These are phyloP conservation scores for Phytopythium oedochilum DNA, from an alignment of 352 stramenopile genomes.

Conservation along the genomic window DNA sequence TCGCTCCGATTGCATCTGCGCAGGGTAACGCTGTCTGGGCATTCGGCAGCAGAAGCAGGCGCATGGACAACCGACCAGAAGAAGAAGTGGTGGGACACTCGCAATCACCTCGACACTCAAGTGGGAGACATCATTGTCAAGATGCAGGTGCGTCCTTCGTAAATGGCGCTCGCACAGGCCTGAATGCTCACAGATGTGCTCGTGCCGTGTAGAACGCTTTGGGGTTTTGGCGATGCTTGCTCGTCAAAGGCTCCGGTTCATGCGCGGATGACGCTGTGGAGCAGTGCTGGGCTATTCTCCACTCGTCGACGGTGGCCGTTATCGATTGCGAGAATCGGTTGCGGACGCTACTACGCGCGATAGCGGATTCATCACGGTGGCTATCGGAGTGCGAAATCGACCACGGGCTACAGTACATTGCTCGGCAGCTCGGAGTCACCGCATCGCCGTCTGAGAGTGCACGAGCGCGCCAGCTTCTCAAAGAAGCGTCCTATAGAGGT, in stretches of 20 bases:
- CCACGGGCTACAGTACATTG: constrained; percentile 34
- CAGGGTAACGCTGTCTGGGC: constrained; percentile 56
- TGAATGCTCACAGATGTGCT: background rate
- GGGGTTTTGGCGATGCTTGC: constrained; percentile 55
- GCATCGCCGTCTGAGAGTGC: constrained; percentile 10
- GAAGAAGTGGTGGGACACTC: constrained; percentile 73
- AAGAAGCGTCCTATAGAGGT: background rate
- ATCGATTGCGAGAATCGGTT: constrained; percentile 17
- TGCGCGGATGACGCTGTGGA: constrained; percentile 7
- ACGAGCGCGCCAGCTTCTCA: background rate
- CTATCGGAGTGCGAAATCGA: constrained; percentile 38
- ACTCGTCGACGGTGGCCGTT: background rate
- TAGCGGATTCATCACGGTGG: constrained; percentile 21
- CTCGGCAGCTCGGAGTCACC: constrained; percentile 17
- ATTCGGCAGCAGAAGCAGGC: constrained; percentile 45
- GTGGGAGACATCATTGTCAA: constrained; percentile 31
- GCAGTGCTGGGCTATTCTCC: constrained; percentile 32
- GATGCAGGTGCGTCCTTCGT: constrained; percentile 41
- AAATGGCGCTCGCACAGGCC: background rate
- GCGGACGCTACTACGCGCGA: constrained; percentile 25
- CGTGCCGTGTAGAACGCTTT: constrained; percentile 24
- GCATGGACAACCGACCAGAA: constrained; percentile 58
- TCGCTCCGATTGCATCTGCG: background rate
- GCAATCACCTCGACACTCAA: constrained; percentile 47
- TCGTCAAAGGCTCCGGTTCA: constrained; percentile 18